Evolutionary conservation across 345 rosid species (phyloP).

Genomic region (Ricinus communis): DNA sequence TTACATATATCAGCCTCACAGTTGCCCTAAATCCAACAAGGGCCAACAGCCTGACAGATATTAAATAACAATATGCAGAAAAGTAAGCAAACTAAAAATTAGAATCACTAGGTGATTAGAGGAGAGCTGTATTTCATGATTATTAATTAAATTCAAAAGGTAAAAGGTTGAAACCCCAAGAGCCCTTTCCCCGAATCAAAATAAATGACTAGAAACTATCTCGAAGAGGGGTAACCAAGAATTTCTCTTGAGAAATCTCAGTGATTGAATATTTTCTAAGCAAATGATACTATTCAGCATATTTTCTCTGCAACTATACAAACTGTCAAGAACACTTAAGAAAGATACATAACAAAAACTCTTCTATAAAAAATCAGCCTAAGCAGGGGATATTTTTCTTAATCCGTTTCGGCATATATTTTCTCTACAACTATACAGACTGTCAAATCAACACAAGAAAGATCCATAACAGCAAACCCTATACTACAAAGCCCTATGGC

Average conservation of each 20-base stretch:
- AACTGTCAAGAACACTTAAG: not conserved
- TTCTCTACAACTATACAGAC: not conserved
- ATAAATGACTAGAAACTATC: not conserved
- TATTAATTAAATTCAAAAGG: not conserved
- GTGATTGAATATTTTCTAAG: not conserved
- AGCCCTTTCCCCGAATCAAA: not conserved
- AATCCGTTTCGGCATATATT: no score
- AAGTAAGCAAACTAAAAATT: not conserved
- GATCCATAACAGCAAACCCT: not conserved
- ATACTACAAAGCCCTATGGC: not conserved
- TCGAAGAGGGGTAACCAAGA: not conserved
- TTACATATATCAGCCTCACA: not conserved
- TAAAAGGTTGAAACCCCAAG: not conserved
- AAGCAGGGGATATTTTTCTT: no score
- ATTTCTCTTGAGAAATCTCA: not conserved
- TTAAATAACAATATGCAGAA: no score
- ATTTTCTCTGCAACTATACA: not conserved
- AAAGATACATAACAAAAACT: not conserved
- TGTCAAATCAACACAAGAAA: not conserved
- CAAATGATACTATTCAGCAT: constrained; percentile 2
- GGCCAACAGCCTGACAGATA: not conserved
- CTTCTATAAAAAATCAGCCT: no score
- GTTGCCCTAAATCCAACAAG: not conserved
- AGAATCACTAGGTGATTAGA: not conserved
- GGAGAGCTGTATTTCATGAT: not conserved